phyloP scores from a whole-genome alignment of 2,329 filamentous ascomycete species.

The Microsporum audouinii region DNA sequence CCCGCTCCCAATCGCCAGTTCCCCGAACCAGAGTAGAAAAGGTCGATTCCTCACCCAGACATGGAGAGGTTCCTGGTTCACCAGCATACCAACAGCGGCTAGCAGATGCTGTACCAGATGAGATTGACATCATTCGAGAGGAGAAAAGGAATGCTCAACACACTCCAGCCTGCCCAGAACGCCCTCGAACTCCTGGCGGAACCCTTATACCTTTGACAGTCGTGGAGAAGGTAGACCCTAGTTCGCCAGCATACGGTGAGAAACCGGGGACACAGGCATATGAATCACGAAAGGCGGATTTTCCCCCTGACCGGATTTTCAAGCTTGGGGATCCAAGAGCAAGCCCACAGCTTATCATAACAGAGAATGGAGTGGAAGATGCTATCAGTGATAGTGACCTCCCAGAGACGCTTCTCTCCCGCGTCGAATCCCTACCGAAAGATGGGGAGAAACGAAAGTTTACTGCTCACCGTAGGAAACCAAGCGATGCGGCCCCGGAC shows the following conservation, averaged over 20 bases:
- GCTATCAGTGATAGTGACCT: slow-evolving; percentile 15
- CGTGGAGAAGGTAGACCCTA: slow-evolving; percentile 50
- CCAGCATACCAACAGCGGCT: slow-evolving; percentile 47
- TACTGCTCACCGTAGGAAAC: slow-evolving; percentile 29
- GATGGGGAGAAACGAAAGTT: slow-evolving; percentile 17
- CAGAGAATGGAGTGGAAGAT: neutral
- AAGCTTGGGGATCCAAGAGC: slow-evolving; percentile 25
- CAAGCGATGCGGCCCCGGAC: slow-evolving; percentile 36
- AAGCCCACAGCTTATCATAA: slow-evolving; percentile 3
- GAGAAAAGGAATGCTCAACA: slow-evolving; percentile 30
- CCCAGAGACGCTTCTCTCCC: slow-evolving; percentile 36
- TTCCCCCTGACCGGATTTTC: slow-evolving; percentile 47
- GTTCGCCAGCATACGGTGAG: slow-evolving; percentile 48
- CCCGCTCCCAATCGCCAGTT: slow-evolving; percentile 41
- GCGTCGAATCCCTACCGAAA: slow-evolving; percentile 31
- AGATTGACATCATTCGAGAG: slow-evolving; percentile 48
- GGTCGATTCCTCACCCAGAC: slow-evolving; percentile 46
- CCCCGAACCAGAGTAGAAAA: slow-evolving; percentile 53
- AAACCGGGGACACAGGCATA: slow-evolving; percentile 50
- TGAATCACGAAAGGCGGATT: slow-evolving; percentile 46
- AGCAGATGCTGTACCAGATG: slow-evolving; percentile 52
- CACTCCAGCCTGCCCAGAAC: slow-evolving; percentile 34
- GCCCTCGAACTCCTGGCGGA: slow-evolving; percentile 37
- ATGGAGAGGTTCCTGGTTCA: slow-evolving; percentile 53
- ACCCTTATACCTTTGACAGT: slow-evolving; percentile 47